A percentile compares a stretch with the other conserved stretches of the same genome.
phyloP scores from a whole-genome alignment of 2,329 filamentous ascomycete species.

The Dactylellina cionopaga region DNA sequence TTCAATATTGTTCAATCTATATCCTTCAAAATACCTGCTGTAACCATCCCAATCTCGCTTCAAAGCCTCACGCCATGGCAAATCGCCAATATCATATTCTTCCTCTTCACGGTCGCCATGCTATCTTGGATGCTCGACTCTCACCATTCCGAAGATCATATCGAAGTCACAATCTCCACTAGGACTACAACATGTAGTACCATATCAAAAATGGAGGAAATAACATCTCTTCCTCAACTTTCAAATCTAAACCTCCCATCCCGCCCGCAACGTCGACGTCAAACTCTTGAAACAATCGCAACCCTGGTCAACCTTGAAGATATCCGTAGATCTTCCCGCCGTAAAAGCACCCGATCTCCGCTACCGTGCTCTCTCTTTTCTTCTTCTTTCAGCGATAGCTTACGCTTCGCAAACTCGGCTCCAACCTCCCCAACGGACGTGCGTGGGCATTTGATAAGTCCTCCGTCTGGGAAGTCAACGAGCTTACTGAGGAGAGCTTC shows the following conservation, averaged over 20 bases:
- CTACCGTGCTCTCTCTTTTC: slow-evolving; percentile 27
- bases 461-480: slow-evolving; percentile 30
- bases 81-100: slow-evolving; percentile 30
- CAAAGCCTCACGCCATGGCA: slow-evolving; percentile 47
- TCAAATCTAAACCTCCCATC: neutral
- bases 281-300: slow-evolving; percentile 40
- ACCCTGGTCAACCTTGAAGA: slow-evolving; percentile 42
- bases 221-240: slow-evolving; percentile 2
- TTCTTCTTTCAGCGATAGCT: neutral
- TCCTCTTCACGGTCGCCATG: slow-evolving; percentile 34
- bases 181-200: neutral
- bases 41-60: slow-evolving; percentile 19
- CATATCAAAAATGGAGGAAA: neutral
- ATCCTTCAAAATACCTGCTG: slow-evolving; percentile 12
- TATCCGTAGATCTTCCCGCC: slow-evolving; percentile 28
- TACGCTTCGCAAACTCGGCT: neutral
- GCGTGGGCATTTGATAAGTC: slow-evolving; percentile 30
- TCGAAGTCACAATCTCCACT: neutral
- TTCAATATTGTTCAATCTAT: slow-evolving; percentile 15
- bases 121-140: slow-evolving; percentile 49
- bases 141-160: slow-evolving; percentile 35
- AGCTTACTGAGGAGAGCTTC: slow-evolving; percentile 27
- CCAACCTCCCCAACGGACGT: slow-evolving; percentile 32
- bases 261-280: slow-evolving; percentile 10
- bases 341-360: slow-evolving; percentile 19